Conservation (phyloP, 2,329 filamentous ascomycete species). For the Boeremia lycopersici region DNA sequence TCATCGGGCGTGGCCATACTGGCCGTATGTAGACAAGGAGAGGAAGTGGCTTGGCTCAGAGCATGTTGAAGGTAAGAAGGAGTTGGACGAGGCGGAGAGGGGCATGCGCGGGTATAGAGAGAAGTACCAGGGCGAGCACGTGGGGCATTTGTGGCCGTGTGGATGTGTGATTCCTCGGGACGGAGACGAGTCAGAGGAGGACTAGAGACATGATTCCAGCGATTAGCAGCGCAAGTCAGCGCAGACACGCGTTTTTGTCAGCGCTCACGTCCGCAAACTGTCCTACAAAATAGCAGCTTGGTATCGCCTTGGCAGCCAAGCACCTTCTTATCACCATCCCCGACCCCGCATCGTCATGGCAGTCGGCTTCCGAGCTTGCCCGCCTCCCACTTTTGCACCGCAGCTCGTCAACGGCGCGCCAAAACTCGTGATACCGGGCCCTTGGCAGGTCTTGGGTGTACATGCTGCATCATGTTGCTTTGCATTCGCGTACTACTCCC, state of each 20-base stretch:
- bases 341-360: constrained; percentile 7
- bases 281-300: background rate
- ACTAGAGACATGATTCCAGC: background rate
- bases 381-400: constrained; percentile 9
- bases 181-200: constrained; percentile 22
- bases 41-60: background rate
- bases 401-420: constrained; percentile 2
- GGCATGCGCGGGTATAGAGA: constrained; percentile 21
- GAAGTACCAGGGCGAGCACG: constrained; percentile 26
- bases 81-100: constrained; percentile 9
- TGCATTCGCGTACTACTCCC: background rate
- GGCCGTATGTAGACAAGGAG: background rate
- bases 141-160: constrained; percentile 31
- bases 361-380: background rate
- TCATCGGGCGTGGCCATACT: background rate
- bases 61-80: background rate
- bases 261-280: background rate
- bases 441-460: constrained; percentile 11
- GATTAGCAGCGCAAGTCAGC: background rate
- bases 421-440: background rate
- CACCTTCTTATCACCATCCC: background rate
- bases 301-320: constrained; percentile 11
- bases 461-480: background rate
- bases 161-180: constrained; percentile 26
- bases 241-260: background rate